A percentile compares a stretch with the other conserved stretches of the same genome.
phyloP scores from a whole-genome alignment of 768 basidiomycete genomes.

The Artomyces pyxidatus region DNA sequence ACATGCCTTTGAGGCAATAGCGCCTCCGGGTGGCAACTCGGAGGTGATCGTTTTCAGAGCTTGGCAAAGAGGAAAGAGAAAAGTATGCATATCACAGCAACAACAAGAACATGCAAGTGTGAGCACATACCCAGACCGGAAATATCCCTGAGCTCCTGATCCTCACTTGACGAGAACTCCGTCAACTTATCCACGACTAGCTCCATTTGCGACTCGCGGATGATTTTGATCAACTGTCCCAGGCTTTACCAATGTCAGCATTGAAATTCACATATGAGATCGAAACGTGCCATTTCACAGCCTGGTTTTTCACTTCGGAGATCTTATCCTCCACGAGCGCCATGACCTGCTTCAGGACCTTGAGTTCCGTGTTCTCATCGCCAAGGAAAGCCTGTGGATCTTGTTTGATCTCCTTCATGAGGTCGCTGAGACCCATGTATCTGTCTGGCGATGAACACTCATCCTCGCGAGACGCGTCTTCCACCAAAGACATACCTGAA shows the following conservation, averaged over 20 bases:
- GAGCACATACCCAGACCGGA: constrained; percentile 70
- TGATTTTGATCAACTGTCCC: constrained; percentile 84
- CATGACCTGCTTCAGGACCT: constrained; percentile 78
- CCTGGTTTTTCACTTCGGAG: constrained; percentile 97
- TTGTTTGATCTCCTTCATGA: constrained; percentile 81
- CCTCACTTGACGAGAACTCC: constrained; percentile 74
- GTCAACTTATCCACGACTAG: constrained; percentile 86
- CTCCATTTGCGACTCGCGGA: constrained; percentile 77
- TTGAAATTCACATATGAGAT: background rate
- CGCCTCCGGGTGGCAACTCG: constrained; percentile 78
- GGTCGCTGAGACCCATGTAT: constrained; percentile 95
- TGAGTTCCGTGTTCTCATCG: constrained; percentile 81
- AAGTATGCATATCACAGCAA: background rate
- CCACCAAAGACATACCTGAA: constrained; percentile 49
- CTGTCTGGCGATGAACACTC: constrained; percentile 31
- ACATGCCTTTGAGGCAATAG: constrained; percentile 71
- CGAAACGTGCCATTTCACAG: constrained; percentile 80
- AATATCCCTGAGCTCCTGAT: constrained; percentile 92
- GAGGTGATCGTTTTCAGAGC: constrained; percentile 93
- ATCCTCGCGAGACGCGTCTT: constrained; percentile 13
- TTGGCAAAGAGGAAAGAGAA: constrained; percentile 28
- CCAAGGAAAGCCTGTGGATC: constrained; percentile 69
- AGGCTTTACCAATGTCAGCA: constrained; percentile 39
- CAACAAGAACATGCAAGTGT: background rate
- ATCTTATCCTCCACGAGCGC: constrained; percentile 89